These are phyloP conservation scores for Eucalyptus sp. DNA, from an alignment of 345 rosid species.

Conservation along the genomic window DNA sequence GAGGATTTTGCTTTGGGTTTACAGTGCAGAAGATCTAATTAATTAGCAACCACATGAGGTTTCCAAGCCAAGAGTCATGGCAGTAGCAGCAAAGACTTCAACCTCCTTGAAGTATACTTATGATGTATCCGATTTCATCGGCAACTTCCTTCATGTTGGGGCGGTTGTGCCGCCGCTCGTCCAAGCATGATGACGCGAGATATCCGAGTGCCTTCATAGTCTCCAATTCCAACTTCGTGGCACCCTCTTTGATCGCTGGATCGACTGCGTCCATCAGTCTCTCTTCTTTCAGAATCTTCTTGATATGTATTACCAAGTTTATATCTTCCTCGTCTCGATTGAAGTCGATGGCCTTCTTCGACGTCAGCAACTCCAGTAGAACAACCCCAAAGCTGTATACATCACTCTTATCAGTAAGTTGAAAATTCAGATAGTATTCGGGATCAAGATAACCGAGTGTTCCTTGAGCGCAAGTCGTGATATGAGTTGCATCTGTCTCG, in stretches of 20 bases:
- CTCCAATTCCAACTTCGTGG: slow-evolving; percentile 18
- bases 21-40: background rate
- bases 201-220: slow-evolving; percentile 30
- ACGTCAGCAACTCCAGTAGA: slow-evolving; percentile 38
- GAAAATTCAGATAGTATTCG: slow-evolving; percentile 45
- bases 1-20: background rate
- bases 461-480: slow-evolving; percentile 49
- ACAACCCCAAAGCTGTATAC: slow-evolving; percentile 64
- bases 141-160: slow-evolving; percentile 42
- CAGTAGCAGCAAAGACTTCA: background rate
- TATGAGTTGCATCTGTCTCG: slow-evolving; percentile 31
- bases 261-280: slow-evolving; percentile 24
- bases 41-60: background rate
- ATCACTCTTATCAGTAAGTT: slow-evolving; percentile 51
- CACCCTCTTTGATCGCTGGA: slow-evolving; percentile 17
- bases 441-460: slow-evolving; percentile 59
- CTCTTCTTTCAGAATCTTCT: slow-evolving; percentile 29
- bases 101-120: slow-evolving; percentile 6
- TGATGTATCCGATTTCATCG: slow-evolving; percentile 30
- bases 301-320: slow-evolving; percentile 33
- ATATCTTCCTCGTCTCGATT: slow-evolving; percentile 41
- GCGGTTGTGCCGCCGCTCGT: slow-evolving; percentile 33
- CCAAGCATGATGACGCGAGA: slow-evolving; percentile 33
- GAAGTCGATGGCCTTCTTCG: slow-evolving; percentile 38
- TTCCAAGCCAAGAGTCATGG: background rate